Evolutionary conservation across 2,329 filamentous ascomycete genomes (phyloP).

Genomic region (Bipolaris oryzae): DNA sequence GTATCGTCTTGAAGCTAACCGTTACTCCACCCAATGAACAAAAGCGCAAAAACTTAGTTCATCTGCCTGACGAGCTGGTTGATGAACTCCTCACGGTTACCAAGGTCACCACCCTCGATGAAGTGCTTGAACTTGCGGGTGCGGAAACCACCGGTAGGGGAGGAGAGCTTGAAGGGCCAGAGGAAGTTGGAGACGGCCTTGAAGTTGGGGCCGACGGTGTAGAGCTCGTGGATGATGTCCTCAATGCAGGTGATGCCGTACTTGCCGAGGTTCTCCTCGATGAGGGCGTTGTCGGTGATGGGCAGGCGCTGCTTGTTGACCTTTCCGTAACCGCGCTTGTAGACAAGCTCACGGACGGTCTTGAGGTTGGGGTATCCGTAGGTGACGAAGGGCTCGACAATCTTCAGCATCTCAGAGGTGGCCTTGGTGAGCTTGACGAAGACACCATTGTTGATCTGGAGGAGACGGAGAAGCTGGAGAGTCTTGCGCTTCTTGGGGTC

Average conservation of each 20-base stretch:
- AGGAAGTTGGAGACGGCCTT: slow-evolving; percentile 99
- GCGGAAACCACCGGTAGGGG: slow-evolving; percentile 96
- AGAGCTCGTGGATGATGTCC: slow-evolving; percentile 98
- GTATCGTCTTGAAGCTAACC: slow-evolving; percentile 37
- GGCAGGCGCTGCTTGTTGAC: slow-evolving; percentile 97
- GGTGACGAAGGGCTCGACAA: slow-evolving; percentile 98
- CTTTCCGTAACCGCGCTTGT: slow-evolving; percentile 98
- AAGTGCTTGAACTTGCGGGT: slow-evolving; percentile 99
- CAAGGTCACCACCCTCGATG: slow-evolving; percentile 97
- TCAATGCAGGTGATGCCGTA: slow-evolving; percentile 96
- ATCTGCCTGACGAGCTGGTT: slow-evolving; percentile 96
- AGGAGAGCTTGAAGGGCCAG: slow-evolving; percentile 99
- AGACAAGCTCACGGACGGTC: slow-evolving; percentile 98
- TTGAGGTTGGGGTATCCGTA: slow-evolving; percentile 99
- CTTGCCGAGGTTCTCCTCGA: slow-evolving; percentile 95
- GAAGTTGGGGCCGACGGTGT: slow-evolving; percentile 96
- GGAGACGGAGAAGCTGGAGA: slow-evolving; percentile 97
- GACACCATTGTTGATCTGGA: slow-evolving; percentile 99
- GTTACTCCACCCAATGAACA: slow-evolving; percentile 36
- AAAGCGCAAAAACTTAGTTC: slow-evolving; percentile 70
- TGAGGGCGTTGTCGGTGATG: slow-evolving; percentile 96
- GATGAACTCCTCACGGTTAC: slow-evolving; percentile 99
- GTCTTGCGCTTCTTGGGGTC: slow-evolving; percentile 99
- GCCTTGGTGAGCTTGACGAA: slow-evolving; percentile 98
- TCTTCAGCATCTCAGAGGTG: slow-evolving; percentile 92